Base-by-base conservation (phyloP, 345 rosid genomes). In the Barbarea vulgaris region DNA sequence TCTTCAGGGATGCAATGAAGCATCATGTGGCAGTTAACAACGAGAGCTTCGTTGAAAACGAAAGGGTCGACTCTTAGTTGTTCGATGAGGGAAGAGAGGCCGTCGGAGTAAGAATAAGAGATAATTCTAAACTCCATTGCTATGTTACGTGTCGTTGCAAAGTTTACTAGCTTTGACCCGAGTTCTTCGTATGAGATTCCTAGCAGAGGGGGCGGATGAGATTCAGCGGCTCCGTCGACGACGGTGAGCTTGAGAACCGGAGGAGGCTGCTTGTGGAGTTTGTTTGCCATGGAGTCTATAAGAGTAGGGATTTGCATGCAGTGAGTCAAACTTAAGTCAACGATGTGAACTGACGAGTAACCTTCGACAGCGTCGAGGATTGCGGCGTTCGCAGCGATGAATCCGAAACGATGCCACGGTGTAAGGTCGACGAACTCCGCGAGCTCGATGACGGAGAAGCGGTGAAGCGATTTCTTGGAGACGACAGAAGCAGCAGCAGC, bases 271-370 rank as follows among this genome's bases (percentile, higher is more conserved):
- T 71, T 58, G 25, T 36, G 13, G 31, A 82, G 81, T 14, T 91
- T 81, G 56, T 60, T 85, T 4, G 95, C 82, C 7, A 94, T 76
- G 11, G 96, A 88, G 53, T 91, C 97, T 24, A 94, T 80, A 3
- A 91, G 88, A 9, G 95, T 94, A 41, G 97, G 98, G 66, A 94
- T 90, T 80, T 94, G 98, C 98, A 94, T 94, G 89, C 96, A 94
- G 63, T 91, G 95, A 3, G 91, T 91, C 48, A 81, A 80, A 84
- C 95, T 88, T 18, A 94, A 72, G 77, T 94, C 98, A 17, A 94
- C 93, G 51, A 94, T 89, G 69, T 91, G 98, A 25, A 94, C 74
- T 6, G 84, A 80, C 0, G 95, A 80, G 64, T 78, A 85, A 53
- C 97, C 97, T 64, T 94, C 87, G 3, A 87, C 79, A 1, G 97